These are phyloP conservation scores for Fusarium stilboides DNA, from an alignment of 2,329 filamentous ascomycete genomes.

Conservation along the genomic window DNA sequence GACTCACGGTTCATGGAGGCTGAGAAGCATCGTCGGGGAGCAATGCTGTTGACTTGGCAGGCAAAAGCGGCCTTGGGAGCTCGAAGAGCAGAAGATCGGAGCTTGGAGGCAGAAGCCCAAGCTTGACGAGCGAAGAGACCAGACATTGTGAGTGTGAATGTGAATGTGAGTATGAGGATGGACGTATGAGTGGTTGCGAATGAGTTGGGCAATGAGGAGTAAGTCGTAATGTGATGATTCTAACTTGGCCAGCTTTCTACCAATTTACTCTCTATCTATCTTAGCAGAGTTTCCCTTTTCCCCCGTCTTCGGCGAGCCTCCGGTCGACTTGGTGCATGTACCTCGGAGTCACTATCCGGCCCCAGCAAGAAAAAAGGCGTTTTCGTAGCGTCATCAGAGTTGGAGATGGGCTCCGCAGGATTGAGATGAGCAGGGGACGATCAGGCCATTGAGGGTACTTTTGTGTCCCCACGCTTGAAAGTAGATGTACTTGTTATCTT, in stretches of 20 bases:
- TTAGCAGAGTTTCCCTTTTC: constrained; percentile 4
- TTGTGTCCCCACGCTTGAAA: not conserved
- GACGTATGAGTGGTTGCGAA: constrained; percentile 11
- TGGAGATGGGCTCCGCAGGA: constrained; percentile 24
- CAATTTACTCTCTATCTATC: constrained; percentile 20
- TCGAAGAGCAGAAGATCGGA: constrained; percentile 42
- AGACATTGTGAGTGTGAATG: constrained; percentile 39
- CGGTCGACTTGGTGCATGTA: constrained; percentile 26
- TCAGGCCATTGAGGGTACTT: constrained; percentile 33
- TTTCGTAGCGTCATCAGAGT: constrained; percentile 32
- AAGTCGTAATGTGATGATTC: constrained; percentile 10
- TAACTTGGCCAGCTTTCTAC: constrained; percentile 5
- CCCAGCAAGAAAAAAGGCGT: constrained; percentile 24
- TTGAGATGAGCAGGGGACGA: constrained; percentile 18
- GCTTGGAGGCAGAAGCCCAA: constrained; percentile 44
- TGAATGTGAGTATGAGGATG: not conserved
- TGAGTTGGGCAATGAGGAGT: not conserved
- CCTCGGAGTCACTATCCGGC: constrained; percentile 45
- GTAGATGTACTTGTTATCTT: constrained; percentile 38
- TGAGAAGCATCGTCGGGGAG: constrained; percentile 47
- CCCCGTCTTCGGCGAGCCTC: constrained; percentile 34
- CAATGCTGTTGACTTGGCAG: constrained; percentile 28
- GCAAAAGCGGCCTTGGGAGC: constrained; percentile 38
- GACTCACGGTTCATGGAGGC: constrained; percentile 45
- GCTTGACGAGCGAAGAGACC: constrained; percentile 48